Base-by-base conservation (phyloP, 768 basidiomycete genomes). In the Suillus variegatus region DNA sequence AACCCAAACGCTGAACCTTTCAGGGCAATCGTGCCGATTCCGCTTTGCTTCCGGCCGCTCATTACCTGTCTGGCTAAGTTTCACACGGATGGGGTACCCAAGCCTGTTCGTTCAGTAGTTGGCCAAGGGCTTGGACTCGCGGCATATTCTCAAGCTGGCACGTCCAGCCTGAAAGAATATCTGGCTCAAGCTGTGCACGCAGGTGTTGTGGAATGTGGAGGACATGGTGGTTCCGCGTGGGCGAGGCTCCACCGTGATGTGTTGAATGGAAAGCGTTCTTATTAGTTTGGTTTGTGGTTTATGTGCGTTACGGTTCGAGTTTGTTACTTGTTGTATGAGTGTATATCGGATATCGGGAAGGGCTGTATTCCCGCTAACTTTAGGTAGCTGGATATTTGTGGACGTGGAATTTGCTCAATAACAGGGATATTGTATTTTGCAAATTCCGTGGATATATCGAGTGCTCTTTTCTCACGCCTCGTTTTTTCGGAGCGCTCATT, bases 171-270 rank as follows among this genome's bases (percentile, higher is more conserved):
- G 66, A 73, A 73, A 20, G 77, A 81, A 49, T 86, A 85, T 66
- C 61, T 76, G 14, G 67, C 66, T 10, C 65, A 78, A 62, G 85
- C 85, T 14, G 73, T 75, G 46, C 72, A 78, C 64, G 73, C 67
- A 14, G 78, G 76, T 28, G 74, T 85, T 38, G 68, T 85, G 61
- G 75, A 77, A 49, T 73, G 78, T 16, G 85, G 84, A 36, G 83
- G 82, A 3, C 54, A 40, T 46, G 78, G 74, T 25, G 76, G 75
- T 10, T 44, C 41, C 6, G 41, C 41, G 44, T 84, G 84, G 84
- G 58, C 4, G 28, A 43, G 2, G 18, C 58, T 43, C n/a, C 40
- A 43, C 0, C 40, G 25, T 28, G 28, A 60, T 60, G 58, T 28
- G 28, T 12, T 3, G 1, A 43, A 3, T 13, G 41, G 58, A 60